phyloP scores from a whole-genome alignment of 352 stramenopile genomes.

The Blastocystis sp. region DNA sequence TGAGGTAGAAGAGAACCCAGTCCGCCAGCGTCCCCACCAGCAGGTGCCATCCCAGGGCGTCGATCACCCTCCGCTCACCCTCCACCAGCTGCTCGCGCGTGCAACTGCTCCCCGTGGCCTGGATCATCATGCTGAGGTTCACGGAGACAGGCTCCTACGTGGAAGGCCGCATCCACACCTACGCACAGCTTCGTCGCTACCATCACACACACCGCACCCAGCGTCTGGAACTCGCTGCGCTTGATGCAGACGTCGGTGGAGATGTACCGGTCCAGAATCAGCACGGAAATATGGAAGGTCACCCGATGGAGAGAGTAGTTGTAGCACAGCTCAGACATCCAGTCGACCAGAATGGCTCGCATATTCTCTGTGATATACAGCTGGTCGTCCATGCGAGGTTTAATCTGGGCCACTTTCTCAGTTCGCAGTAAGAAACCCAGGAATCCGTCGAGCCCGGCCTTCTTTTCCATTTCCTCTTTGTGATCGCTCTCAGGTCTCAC shows the following conservation, averaged over 20 bases:
- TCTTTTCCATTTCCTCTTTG: not conserved
- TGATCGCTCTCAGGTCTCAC: not conserved
- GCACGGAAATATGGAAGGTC: conserved; percentile 62
- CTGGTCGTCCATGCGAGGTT: not conserved
- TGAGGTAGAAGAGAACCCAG: conserved; percentile 1
- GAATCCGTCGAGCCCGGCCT: not conserved
- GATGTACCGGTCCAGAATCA: conserved; percentile 63
- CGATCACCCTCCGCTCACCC: not conserved
- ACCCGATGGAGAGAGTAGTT: conserved; percentile 63
- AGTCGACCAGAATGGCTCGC: conserved; percentile 64
- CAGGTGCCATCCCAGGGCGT: not conserved
- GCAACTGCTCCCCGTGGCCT: conserved; percentile 11
- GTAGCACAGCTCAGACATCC: conserved; percentile 64
- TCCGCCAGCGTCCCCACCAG: not conserved
- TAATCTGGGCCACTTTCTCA: not conserved
- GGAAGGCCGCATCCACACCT: not conserved
- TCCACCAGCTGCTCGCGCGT: not conserved
- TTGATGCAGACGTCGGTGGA: conserved; percentile 9
- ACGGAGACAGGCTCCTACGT: conserved; percentile 26
- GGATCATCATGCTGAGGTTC: conserved; percentile 29
- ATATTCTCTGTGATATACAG: conserved; percentile 63
- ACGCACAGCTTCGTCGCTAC: conserved; percentile 26
- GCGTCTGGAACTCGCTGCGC: conserved; percentile 12
- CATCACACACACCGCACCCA: conserved; percentile 1
- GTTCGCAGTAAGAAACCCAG: not conserved